phyloP scores from a whole-genome alignment of 148 eudicot species.

The Tetragonia tetragonoides region DNA sequence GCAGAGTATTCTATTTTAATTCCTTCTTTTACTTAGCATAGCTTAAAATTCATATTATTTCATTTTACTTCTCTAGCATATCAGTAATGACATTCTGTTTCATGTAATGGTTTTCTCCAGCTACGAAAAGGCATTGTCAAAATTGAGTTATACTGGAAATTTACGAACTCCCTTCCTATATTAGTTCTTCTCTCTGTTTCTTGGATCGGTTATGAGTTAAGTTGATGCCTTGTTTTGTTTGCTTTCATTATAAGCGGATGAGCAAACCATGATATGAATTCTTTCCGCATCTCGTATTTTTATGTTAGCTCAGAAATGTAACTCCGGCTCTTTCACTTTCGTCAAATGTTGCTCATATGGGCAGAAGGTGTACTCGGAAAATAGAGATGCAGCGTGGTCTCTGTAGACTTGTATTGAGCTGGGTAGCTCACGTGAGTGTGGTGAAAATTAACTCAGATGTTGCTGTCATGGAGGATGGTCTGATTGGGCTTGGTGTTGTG shows the following conservation, averaged over 20 bases:
- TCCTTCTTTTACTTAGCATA: too few relatives aligned
- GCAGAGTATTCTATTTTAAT: too few relatives aligned
- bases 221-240: not conserved
- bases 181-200: not conserved
- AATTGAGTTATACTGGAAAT: constrained; percentile 11
- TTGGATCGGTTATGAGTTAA: constrained; percentile 14
- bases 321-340: not conserved
- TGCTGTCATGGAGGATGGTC: too few relatives aligned
- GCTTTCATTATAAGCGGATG: not conserved
- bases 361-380: too few relatives aligned
- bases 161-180: constrained; percentile 8
- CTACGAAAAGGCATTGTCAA: constrained; percentile 3
- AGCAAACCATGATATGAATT: too few relatives aligned
- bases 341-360: not conserved
- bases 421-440: too few relatives aligned
- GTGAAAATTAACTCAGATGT: too few relatives aligned
- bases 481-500: too few relatives aligned
- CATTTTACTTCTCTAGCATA: not conserved
- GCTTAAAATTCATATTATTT: not conserved
- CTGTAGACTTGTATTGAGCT: too few relatives aligned
- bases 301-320: not conserved
- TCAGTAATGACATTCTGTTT: not conserved
- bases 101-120: not conserved
- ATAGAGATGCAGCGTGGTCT: too few relatives aligned
- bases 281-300: not conserved